phyloP scores from a whole-genome alignment of 2,329 filamentous ascomycete genomes.

The Aspergillus sojae region DNA sequence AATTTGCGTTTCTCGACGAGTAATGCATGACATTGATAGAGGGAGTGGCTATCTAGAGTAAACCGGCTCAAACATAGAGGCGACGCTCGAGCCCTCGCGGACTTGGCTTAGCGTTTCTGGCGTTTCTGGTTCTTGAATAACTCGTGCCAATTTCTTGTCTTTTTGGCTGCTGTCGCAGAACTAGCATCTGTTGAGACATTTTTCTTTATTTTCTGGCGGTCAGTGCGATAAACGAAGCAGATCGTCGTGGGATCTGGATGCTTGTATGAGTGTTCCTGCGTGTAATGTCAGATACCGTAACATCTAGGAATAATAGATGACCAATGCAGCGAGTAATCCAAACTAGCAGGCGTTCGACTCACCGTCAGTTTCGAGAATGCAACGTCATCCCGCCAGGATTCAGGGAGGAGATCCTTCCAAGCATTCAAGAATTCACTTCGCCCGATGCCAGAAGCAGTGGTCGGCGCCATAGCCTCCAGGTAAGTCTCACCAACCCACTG shows the following conservation, averaged over 20 bases:
- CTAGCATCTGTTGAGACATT: conserved; percentile 26
- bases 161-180: conserved; percentile 33
- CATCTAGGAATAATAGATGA: neutral
- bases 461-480: conserved; percentile 42
- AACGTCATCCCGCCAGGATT: conserved; percentile 43
- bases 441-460: conserved; percentile 30
- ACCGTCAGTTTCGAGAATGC: conserved; percentile 37
- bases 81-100: neutral
- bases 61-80: conserved; percentile 5
- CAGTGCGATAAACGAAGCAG: conserved; percentile 36
- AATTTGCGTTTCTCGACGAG: conserved; percentile 3
- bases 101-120: conserved; percentile 30
- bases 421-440: conserved; percentile 38
- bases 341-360: conserved; percentile 8
- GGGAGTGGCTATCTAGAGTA: conserved; percentile 1
- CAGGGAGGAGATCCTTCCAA: conserved; percentile 49
- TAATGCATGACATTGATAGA: neutral
- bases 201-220: conserved; percentile 33
- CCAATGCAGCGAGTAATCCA: neutral
- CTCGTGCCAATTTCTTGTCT: conserved; percentile 48
- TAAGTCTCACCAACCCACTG: conserved; percentile 45
- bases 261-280: conserved; percentile 37
- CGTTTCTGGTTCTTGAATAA: conserved; percentile 42
- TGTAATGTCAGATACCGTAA: conserved; percentile 9
- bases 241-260: conserved; percentile 40